Percentiles rank a stretch among this genome's conserved stretches.
These are phyloP conservation scores for Marchantia polymorpha DNA, from an alignment of 225 moss, liverwort and hornwort genomes.

Conservation along the genomic window DNA sequence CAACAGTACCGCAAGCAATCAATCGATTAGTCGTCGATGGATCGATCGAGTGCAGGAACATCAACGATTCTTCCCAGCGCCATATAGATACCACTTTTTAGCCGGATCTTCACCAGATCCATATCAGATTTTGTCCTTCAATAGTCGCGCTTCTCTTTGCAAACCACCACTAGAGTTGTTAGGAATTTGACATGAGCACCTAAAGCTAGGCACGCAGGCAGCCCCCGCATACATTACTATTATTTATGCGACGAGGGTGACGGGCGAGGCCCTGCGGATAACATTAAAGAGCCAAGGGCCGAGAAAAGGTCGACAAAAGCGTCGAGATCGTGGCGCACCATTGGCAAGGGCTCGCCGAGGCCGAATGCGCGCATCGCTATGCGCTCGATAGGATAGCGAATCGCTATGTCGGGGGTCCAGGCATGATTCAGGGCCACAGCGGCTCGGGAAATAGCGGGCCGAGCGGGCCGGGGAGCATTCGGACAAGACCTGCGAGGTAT, in stretches of 20 bases:
- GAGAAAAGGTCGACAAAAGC: not conserved
- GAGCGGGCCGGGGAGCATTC: constrained; percentile 12
- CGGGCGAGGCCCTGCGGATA: too few species aligned
- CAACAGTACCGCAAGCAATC: not conserved
- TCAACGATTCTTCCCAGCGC: not conserved
- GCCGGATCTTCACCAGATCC: not conserved
- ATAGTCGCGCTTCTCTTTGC: too few species aligned
- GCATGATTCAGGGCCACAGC: not conserved
- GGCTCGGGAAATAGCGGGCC: not conserved
- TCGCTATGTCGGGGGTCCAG: constrained; percentile 1
- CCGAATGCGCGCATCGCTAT: not conserved
- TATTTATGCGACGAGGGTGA: too few species aligned
- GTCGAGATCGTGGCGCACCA: not conserved
- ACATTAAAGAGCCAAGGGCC: not conserved
- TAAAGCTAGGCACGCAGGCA: too few species aligned
- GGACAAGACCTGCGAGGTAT: not conserved
- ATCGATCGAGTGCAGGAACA: not conserved
- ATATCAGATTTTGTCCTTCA: not conserved
- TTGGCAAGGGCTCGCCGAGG: not conserved
- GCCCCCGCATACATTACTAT: too few species aligned
- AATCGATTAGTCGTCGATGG: too few species aligned
- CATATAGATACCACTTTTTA: not conserved
- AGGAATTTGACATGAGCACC: too few species aligned
- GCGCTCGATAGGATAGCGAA: not conserved
- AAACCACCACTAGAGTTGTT: too few species aligned